Conservation (phyloP, 352 stramenopile species). For the Phytophthora idaei region DNA sequence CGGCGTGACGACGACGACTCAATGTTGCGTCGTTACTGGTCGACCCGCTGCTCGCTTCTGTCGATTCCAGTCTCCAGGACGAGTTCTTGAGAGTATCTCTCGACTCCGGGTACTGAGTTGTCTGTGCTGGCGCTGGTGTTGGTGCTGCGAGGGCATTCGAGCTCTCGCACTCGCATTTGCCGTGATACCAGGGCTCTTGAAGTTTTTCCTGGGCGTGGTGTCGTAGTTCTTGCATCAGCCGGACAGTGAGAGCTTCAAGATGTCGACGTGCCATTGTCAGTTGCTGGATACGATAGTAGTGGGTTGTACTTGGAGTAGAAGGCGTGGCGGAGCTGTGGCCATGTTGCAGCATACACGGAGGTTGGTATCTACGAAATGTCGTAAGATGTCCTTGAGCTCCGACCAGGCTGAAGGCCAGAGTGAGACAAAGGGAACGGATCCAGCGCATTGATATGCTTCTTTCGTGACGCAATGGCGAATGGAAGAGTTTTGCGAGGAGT, state of each 20-base stretch:
- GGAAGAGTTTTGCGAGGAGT: slow-evolving; percentile 1
- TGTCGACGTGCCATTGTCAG: slow-evolving; percentile 13
- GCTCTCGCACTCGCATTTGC: slow-evolving; percentile 30
- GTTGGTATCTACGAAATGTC: slow-evolving; percentile 10
- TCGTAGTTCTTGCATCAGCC: slow-evolving; percentile 23
- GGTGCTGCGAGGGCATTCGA: background rate
- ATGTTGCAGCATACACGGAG: slow-evolving; percentile 1
- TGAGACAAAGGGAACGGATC: slow-evolving; percentile 17
- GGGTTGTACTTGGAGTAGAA: background rate
- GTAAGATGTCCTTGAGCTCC: slow-evolving; percentile 21
- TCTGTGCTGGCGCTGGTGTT: slow-evolving; percentile 14
- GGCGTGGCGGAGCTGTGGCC: background rate
- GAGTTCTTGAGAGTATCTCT: background rate
- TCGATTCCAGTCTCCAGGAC: slow-evolving; percentile 22
- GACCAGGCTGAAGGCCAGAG: slow-evolving; percentile 13
- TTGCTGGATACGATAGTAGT: slow-evolving; percentile 15
- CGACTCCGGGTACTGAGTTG: background rate
- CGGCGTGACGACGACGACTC: background rate
- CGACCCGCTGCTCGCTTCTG: slow-evolving; percentile 9
- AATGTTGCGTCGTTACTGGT: background rate
- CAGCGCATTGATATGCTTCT: slow-evolving; percentile 27
- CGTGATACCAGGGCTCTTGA: slow-evolving; percentile 12
- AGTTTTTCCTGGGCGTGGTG: slow-evolving; percentile 5
- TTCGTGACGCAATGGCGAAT: slow-evolving; percentile 39
- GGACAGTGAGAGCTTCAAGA: slow-evolving; percentile 20